Percentiles rank a stretch among this genome's conserved stretches.
Conservation (phyloP, 495 filamentous ascomycete species). For the Cudoniella acicularis region DNA sequence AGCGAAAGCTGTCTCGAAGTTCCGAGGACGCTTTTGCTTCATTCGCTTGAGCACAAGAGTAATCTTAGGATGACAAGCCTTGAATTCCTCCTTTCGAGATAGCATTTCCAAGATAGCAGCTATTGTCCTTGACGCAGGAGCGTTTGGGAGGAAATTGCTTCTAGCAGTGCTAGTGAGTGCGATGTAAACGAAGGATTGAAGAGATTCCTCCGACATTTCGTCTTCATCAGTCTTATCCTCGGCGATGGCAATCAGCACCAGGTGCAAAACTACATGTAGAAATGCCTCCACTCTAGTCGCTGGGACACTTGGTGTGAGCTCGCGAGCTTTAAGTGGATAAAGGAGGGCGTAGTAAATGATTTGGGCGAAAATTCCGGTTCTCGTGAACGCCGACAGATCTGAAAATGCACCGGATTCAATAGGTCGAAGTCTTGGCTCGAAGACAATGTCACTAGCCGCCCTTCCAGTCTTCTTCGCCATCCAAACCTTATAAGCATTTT, state of each 20-base stretch:
- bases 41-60: slow-evolving; percentile 80
- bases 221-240: slow-evolving; percentile 70
- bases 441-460: slow-evolving; percentile 79
- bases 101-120: slow-evolving; percentile 72
- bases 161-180: slow-evolving; percentile 59
- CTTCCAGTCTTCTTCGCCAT: slow-evolving; percentile 86
- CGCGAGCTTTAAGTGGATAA: slow-evolving; percentile 64
- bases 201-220: slow-evolving; percentile 41
- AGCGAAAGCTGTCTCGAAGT: slow-evolving; percentile 60
- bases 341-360: slow-evolving; percentile 84
- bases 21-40: slow-evolving; percentile 69
- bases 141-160: slow-evolving; percentile 49
- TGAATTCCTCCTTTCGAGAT: slow-evolving; percentile 66
- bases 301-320: slow-evolving; percentile 66
- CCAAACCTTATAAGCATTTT: slow-evolving; percentile 79
- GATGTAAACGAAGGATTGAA: slow-evolving; percentile 62
- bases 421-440: slow-evolving; percentile 79
- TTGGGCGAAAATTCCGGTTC: slow-evolving; percentile 81
- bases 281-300: slow-evolving; percentile 83
- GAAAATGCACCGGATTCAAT: slow-evolving; percentile 75
- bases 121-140: slow-evolving; percentile 57
- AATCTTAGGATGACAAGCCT: slow-evolving; percentile 80
- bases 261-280: slow-evolving; percentile 84
- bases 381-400: slow-evolving; percentile 71
- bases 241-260: slow-evolving; percentile 74